Evolutionary conservation across 1,284 basidiomycete genomes (phyloP).

Genomic region (Marasmius tenuissimus): DNA sequence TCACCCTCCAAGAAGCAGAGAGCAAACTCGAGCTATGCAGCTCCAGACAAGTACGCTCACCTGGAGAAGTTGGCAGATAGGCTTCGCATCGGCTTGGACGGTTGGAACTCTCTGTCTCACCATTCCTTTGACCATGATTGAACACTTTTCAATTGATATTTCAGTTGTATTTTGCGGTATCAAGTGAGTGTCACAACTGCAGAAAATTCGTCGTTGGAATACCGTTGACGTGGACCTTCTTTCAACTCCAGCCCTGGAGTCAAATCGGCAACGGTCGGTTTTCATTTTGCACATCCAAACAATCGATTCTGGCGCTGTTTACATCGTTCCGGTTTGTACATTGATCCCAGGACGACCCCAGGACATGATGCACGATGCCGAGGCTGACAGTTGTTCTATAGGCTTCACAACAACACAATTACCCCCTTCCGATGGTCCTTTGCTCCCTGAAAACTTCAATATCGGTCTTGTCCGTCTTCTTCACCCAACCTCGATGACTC

Average conservation of each 20-base stretch:
- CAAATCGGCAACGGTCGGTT: neutral
- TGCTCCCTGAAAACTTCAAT: neutral
- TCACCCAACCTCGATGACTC: neutral
- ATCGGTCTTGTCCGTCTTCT: neutral
- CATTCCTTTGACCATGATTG: neutral
- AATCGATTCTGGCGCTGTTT: neutral
- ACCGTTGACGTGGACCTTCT: neutral
- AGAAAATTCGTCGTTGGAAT: too few relatives aligned
- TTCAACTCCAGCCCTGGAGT: neutral
- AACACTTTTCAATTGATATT: neutral
- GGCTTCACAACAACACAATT: neutral
- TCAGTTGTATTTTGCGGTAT: constrained; percentile 7
- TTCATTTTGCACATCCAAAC: neutral
- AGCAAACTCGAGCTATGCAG: neutral
- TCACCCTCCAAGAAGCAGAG: constrained; percentile 1
- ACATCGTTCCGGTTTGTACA: neutral
- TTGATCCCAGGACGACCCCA: neutral
- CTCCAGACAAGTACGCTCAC: constrained; percentile 6
- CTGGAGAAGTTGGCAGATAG: constrained; percentile 2
- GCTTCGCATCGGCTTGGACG: neutral
- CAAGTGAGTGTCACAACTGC: neutral
- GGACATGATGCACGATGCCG: neutral
- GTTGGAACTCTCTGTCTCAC: neutral
- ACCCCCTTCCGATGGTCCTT: neutral
- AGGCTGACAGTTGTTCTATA: neutral